Evolutionary conservation across 495 filamentous ascomycete genomes (phyloP).

Genomic region (Darksidea phi): DNA sequence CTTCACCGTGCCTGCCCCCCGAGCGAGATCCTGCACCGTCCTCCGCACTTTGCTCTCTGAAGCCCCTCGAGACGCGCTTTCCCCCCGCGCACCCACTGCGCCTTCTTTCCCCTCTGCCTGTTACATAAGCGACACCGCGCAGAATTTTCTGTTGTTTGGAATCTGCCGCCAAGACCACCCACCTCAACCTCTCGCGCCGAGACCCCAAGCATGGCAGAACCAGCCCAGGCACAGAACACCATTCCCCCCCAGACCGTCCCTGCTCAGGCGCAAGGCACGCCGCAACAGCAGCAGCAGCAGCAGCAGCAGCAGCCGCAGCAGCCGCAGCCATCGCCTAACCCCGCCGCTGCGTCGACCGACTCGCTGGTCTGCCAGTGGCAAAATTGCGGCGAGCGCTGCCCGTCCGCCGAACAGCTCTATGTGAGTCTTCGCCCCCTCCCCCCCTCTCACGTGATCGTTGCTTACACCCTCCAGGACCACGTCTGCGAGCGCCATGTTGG

Average conservation of each 20-base stretch:
- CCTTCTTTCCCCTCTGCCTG: too few species aligned
- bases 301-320: conserved; percentile 27
- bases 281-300: conserved; percentile 28
- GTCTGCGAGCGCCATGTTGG: conserved; percentile 98
- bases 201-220: not conserved
- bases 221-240: not conserved
- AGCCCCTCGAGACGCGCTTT: too few species aligned
- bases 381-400: conserved; percentile 76
- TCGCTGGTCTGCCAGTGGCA: conserved; percentile 74
- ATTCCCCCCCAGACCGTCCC: not conserved
- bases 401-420: conserved; percentile 80
- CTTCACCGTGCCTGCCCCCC: too few species aligned
- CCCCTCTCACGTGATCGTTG: conserved; percentile 31
- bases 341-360: conserved; percentile 32
- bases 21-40: too few species aligned
- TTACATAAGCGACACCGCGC: too few species aligned
- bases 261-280: conserved; percentile 15
- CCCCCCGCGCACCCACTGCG: too few species aligned
- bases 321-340: conserved; percentile 12
- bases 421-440: conserved; percentile 56
- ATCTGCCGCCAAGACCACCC: too few species aligned
- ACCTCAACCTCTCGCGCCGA: too few species aligned
- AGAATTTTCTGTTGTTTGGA: too few species aligned
- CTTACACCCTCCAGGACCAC: conserved; percentile 68
- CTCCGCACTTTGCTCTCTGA: too few species aligned